Evolutionary conservation across 345 rosid species (phyloP).

Genomic region (Gossypioides kirkii): DNA sequence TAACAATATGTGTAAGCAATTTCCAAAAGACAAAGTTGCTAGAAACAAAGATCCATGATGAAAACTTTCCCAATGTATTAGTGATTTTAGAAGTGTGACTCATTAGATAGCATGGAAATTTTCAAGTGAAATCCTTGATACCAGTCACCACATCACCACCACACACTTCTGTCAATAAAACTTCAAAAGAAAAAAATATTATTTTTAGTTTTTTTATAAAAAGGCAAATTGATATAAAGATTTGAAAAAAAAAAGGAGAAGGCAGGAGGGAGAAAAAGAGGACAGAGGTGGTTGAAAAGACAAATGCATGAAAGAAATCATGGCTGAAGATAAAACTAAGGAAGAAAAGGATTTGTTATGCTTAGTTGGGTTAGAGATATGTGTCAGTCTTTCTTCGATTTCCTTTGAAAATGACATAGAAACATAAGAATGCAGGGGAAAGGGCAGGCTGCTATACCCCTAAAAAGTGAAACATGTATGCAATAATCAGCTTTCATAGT

Average conservation of each 20-base stretch:
- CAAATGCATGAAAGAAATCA: not conserved
- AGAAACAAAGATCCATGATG: not conserved
- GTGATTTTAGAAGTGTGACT: not conserved
- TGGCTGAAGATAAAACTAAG: not conserved
- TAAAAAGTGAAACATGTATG: not conserved
- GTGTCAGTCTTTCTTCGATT: not conserved
- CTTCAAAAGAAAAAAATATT: not conserved
- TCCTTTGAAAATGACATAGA: not conserved
- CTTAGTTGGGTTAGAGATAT: conserved; percentile 1
- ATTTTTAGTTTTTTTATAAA: no score
- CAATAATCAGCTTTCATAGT: not conserved
- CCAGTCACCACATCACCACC: not conserved
- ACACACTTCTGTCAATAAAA: not conserved
- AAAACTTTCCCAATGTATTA: not conserved
- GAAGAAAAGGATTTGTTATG: not conserved
- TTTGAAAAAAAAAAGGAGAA: not conserved
- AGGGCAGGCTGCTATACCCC: not conserved
- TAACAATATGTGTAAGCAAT: not conserved
- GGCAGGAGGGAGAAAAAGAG: not conserved
- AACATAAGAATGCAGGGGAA: not conserved
- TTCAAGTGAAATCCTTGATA: conserved; percentile 3
- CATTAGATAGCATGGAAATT: not conserved
- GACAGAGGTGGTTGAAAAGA: not conserved
- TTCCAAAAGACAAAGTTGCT: not conserved
- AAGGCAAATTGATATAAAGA: not conserved